A percentile compares a stretch with the other conserved stretches of the same genome.
These are phyloP conservation scores for Ogataea thermomethanolica DNA, from an alignment of 805 yeast species.

Conservation along the genomic window DNA sequence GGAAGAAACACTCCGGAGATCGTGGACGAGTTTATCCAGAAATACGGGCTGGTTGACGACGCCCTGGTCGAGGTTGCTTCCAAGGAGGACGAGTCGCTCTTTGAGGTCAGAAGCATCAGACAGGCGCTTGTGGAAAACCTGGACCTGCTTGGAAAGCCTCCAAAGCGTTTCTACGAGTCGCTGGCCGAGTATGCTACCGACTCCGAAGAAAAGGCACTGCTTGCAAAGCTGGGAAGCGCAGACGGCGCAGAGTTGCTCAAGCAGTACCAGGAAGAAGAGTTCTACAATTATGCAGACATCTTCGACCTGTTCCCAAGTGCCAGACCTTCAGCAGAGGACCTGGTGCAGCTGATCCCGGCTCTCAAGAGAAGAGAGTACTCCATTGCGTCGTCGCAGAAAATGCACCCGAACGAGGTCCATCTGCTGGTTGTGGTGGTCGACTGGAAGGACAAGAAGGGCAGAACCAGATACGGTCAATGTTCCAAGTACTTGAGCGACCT, in stretches of 20 bases:
- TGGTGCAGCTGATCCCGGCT: conserved; percentile 73
- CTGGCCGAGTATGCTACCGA: conserved; percentile 71
- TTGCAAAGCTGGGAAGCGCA: conserved; percentile 64
- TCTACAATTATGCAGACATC: conserved; percentile 75
- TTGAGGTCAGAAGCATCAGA: conserved; percentile 77
- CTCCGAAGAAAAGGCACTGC: conserved; percentile 56
- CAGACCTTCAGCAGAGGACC: conserved; percentile 67
- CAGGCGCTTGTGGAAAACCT: conserved; percentile 77
- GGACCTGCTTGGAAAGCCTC: conserved; percentile 92
- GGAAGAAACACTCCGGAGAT: conserved; percentile 71
- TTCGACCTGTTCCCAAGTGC: conserved; percentile 77
- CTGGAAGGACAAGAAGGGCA: conserved; percentile 85
- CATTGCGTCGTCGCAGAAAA: conserved; percentile 91
- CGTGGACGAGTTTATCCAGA: conserved; percentile 65
- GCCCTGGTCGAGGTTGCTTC: conserved; percentile 68
- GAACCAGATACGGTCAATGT: conserved; percentile 89
- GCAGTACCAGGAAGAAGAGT: conserved; percentile 79
- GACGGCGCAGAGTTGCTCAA: conserved; percentile 86
- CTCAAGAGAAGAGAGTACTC: conserved; percentile 97
- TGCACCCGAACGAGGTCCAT: conserved; percentile 89
- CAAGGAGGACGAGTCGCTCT: conserved; percentile 51
- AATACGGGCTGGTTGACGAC: conserved; percentile 69
- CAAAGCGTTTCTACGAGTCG: conserved; percentile 87
- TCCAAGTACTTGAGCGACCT: conserved; percentile 86
- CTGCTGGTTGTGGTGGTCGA: conserved; percentile 92